phyloP scores from a whole-genome alignment of 768 basidiomycete species.

The Macrolepiota dolichaula region DNA sequence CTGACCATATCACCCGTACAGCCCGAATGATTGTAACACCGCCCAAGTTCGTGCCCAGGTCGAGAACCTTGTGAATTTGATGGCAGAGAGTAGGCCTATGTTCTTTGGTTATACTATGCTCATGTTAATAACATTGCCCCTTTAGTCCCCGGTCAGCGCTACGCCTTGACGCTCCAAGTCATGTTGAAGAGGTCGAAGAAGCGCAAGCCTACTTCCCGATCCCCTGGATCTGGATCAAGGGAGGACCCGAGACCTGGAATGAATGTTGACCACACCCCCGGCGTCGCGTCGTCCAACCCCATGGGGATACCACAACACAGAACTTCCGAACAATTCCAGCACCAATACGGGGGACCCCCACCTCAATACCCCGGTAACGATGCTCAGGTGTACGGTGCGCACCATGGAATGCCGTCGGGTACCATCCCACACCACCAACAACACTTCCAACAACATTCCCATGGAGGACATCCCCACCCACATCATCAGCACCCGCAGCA shows the following conservation, averaged over 20 bases:
- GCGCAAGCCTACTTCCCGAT: conserved; percentile 55
- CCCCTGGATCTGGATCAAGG: conserved; percentile 45
- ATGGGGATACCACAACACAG: conserved; percentile 30
- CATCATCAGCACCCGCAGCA: conserved; percentile 13
- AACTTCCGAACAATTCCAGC: conserved; percentile 50
- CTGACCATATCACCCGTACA: conserved; percentile 22
- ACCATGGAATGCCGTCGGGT: conserved; percentile 16
- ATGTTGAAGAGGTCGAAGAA: conserved; percentile 81
- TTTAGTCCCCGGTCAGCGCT: conserved; percentile 88
- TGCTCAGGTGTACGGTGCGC: conserved; percentile 25
- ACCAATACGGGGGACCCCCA: conserved; percentile 49
- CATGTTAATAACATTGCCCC: not conserved
- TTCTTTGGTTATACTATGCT: not conserved
- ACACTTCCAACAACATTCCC: conserved; percentile 18
- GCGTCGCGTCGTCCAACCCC: conserved; percentile 21
- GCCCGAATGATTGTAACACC: conserved; percentile 82
- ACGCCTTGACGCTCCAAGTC: conserved; percentile 83
- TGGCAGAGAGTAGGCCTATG: conserved; percentile 66
- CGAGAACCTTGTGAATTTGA: conserved; percentile 69
- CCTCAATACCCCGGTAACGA: conserved; percentile 25
- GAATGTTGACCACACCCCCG: conserved; percentile 39
- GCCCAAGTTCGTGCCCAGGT: conserved; percentile 72
- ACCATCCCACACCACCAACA: conserved; percentile 20
- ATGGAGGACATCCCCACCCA: conserved; percentile 5
- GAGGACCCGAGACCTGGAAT: conserved; percentile 30